Evolutionary conservation across 169 alveolate genomes (phyloP), one percentile per base, ranked within the genome.

Genomic region (Plasmodium knowlesi): DNA sequence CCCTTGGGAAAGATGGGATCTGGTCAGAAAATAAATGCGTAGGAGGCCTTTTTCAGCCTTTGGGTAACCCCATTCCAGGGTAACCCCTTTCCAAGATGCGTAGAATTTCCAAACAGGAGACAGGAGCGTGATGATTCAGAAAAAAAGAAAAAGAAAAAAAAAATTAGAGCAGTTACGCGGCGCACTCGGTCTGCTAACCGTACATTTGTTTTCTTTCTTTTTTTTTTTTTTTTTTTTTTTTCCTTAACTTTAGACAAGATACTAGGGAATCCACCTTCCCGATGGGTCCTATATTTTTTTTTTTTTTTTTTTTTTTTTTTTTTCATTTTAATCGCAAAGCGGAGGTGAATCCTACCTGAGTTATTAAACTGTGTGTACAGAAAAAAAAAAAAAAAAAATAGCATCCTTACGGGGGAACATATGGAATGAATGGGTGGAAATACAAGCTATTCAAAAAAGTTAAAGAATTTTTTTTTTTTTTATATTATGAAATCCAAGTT

Each of bases 51-150:
- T 32, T n/a, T n/a, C n/a, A n/a, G n/a, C n/a, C n/a, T n/a, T n/a
- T n/a, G n/a, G n/a, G n/a, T n/a, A n/a, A n/a, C 39, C 39, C 39
- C 39, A n/a, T n/a, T n/a, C 3, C 39, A 1, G 39, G 39, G 39
- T 32, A 32, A 32, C 53, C 53, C 53, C 16, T 43, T 43, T 5
- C 53, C 53, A 8, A 43, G 53, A 16, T 43, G 50, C 0, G 50
- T 6, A 39, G 6, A 39, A 39, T 10, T 98, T 96, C 98, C 98
- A 97, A 93, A 97, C 98, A 12, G 97, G 91, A 71, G 97, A 32
- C n/a, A n/a, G n/a, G n/a, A n/a, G n/a, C 5, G 39, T 32, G 39
- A 3, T 32, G 84, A 86, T 96, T 96, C 16, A 96, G 39, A 94
- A 91, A 96, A 96, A 95, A 95, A 39, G 6, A 39, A 39, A 39